A percentile compares a stretch with the other conserved stretches of the same genome.
Conservation (phyloP, 169 alveolate genomes). For the Plasmodium fragile region DNA sequence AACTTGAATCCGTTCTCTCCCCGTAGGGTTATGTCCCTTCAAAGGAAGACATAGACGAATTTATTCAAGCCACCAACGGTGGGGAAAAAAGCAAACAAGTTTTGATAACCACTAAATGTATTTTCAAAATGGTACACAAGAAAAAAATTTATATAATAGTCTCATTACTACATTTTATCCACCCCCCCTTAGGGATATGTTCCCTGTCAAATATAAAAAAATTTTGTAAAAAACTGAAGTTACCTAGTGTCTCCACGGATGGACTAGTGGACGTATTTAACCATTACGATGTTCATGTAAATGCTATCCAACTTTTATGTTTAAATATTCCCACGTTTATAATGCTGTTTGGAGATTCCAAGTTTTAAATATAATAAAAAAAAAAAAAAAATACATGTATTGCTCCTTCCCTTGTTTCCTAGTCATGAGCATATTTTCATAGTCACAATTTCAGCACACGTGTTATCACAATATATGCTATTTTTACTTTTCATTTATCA, state of each 20-base stretch:
- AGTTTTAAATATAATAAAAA: neutral
- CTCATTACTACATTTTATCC: neutral
- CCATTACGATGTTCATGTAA: conserved; percentile 41
- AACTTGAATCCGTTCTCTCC: conserved; percentile 2
- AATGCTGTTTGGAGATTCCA: neutral
- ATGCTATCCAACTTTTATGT: neutral
- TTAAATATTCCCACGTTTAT: neutral
- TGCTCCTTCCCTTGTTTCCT: neutral
- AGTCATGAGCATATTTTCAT: neutral
- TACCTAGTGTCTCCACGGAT: conserved; percentile 18
- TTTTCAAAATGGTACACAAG: neutral
- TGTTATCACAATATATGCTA: neutral
- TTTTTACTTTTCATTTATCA: neutral
- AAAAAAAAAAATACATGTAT: neutral
- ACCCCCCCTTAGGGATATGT: conserved; percentile 18
- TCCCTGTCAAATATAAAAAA: conserved; percentile 56
- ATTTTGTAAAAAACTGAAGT: conserved; percentile 30
- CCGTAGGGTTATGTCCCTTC: conserved; percentile 68
- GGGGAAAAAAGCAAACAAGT: conserved; percentile 8
- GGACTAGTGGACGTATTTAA: conserved; percentile 30
- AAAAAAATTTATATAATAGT: neutral
- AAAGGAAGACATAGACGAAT: conserved; percentile 58
- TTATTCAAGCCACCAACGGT: conserved; percentile 39
- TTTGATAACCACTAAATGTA: neutral
- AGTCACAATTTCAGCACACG: neutral